Evolutionary conservation across 331 rosid species (phyloP).

Genomic region (Pyrus hybrid): DNA sequence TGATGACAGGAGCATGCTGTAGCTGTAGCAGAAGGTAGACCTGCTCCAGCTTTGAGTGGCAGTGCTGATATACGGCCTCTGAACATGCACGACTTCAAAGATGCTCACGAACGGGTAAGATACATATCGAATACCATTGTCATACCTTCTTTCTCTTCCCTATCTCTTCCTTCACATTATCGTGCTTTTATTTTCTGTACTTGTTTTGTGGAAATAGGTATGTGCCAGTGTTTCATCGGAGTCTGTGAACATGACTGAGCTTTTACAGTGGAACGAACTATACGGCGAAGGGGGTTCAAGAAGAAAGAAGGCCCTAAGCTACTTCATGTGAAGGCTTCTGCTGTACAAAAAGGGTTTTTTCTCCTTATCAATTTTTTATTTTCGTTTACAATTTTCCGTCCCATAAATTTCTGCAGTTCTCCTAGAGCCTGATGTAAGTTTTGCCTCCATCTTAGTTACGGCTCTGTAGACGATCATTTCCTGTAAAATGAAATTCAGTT

Average conservation of each 20-base stretch:
- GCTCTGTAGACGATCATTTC: conserved; percentile 33
- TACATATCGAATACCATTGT: no score
- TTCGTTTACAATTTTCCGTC: neutral
- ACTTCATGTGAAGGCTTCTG: conserved; percentile 70
- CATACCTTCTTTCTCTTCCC: neutral
- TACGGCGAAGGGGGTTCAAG: conserved; percentile 94
- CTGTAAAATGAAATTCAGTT: conserved; percentile 49
- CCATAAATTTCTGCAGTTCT: conserved; percentile 16
- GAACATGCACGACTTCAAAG: conserved; percentile 69
- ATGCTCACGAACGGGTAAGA: conserved; percentile 86
- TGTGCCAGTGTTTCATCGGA: conserved; percentile 89
- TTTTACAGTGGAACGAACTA: conserved; percentile 78
- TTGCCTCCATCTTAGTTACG: conserved; percentile 16
- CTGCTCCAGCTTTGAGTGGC: conserved; percentile 75
- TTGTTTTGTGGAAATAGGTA: conserved; percentile 31
- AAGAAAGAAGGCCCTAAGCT: conserved; percentile 85
- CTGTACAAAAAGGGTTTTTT: conserved; percentile 36
- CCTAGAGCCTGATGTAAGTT: conserved; percentile 20
- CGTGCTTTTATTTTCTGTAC: neutral
- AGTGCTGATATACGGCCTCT: conserved; percentile 81
- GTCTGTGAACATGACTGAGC: conserved; percentile 83
- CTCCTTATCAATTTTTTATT: neutral
- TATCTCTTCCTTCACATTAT: neutral
- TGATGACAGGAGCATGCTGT: conserved; percentile 60
- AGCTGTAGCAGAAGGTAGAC: conserved; percentile 72